Evolutionary conservation across 164 flowering plant genomes (phyloP).

Genomic region (Nelumbo lutea): DNA sequence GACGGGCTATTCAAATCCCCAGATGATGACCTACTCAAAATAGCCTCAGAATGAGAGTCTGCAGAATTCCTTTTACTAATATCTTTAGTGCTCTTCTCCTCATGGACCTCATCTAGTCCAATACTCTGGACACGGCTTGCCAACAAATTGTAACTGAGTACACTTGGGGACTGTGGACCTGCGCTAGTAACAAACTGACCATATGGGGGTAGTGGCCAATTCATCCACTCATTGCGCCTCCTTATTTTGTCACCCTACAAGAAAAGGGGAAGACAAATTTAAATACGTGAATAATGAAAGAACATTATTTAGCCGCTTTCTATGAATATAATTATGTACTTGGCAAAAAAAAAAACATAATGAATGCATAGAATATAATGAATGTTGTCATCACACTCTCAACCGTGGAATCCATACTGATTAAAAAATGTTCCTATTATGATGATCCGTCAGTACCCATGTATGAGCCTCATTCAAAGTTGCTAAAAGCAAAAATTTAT

Average conservation of each 20-base stretch:
- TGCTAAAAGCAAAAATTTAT: no score
- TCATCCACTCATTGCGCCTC: slow-evolving; percentile 52
- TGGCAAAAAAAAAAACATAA: no score
- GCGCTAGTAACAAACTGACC: slow-evolving; percentile 15
- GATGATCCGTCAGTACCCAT: no score
- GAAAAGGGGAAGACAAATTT: not conserved
- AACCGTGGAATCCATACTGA: no score
- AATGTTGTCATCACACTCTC: no score
- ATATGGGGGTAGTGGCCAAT: slow-evolving; percentile 31
- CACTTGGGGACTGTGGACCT: slow-evolving; percentile 16
- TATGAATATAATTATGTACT: no score
- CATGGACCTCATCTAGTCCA: slow-evolving; percentile 42
- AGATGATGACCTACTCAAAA: slow-evolving; percentile 17
- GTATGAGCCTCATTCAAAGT: no score
- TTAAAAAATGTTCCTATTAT: no score
- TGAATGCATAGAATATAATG: no score
- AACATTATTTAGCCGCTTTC: not conserved
- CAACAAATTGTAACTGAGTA: slow-evolving; percentile 19
- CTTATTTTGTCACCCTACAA: slow-evolving; percentile 60
- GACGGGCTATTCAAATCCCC: slow-evolving; percentile 21
- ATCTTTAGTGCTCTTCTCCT: slow-evolving; percentile 16
- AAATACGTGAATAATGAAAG: not conserved
- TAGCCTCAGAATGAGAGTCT: slow-evolving; percentile 19
- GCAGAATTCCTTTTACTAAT: slow-evolving; percentile 11
- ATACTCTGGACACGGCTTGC: slow-evolving; percentile 28